Evolutionary conservation across 495 filamentous ascomycete species (phyloP).

Genomic region (Xeromyces bisporus): DNA sequence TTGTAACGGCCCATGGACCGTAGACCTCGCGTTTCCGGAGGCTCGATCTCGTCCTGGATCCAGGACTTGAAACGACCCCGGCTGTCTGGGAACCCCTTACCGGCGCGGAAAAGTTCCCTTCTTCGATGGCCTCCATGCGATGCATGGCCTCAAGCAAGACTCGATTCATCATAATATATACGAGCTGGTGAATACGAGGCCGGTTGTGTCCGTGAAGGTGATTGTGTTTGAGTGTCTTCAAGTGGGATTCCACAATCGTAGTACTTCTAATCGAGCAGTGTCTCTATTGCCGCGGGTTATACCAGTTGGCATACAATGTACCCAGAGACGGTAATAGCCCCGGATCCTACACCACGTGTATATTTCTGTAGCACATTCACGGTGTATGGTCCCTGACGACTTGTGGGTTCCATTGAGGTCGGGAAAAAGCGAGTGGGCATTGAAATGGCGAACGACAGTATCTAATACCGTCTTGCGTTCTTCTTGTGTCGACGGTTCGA

Average conservation of each 20-base stretch:
- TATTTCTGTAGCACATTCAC: slow-evolving; percentile 2
- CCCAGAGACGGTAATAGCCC: slow-evolving; percentile 2
- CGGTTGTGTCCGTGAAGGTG: slow-evolving; percentile 1
- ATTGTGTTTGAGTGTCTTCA: slow-evolving; percentile 1
- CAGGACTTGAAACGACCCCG: too few species aligned
- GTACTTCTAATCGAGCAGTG: slow-evolving; percentile 1
- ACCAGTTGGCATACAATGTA: slow-evolving; percentile 2
- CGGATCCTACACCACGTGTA: slow-evolving; percentile 2
- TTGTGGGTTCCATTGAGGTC: not conserved
- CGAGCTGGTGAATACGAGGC: slow-evolving; percentile 1
- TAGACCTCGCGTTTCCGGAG: too few species aligned
- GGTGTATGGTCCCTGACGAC: slow-evolving; percentile 1
- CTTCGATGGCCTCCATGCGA: slow-evolving; percentile 4
- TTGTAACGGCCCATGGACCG: too few species aligned
- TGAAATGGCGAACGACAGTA: slow-evolving; percentile 1
- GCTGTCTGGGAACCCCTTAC: too few species aligned
- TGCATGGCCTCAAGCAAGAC: slow-evolving; percentile 1
- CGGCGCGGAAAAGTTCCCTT: too few species aligned
- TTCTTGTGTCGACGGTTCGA: not conserved
- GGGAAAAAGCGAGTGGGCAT: not conserved
- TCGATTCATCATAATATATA: not conserved
- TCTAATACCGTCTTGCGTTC: slow-evolving; percentile 1
- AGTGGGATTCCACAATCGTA: slow-evolving; percentile 1
- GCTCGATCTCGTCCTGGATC: too few species aligned
- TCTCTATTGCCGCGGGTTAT: not conserved